Evolutionary conservation across 352 stramenopile species (phyloP), one percentile per base, ranked within the genome.

Genomic region (Phytophthora pistaciae): DNA sequence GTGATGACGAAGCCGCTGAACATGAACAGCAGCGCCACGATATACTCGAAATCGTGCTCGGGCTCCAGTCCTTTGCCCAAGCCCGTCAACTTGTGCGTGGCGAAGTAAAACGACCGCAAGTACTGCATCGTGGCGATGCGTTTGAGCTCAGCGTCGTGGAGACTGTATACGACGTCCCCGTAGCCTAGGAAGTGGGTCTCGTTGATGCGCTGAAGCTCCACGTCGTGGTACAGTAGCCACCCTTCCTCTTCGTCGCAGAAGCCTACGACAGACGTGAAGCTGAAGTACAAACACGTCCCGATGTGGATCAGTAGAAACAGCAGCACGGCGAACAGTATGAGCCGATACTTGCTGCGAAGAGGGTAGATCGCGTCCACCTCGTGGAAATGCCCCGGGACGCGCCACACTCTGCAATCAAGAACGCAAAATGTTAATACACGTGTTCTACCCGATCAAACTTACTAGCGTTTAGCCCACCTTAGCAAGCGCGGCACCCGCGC

Each of bases 1-100:
- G 82, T 86, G n/a, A 84, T 68, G 20, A 91, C 63, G 42, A 90
- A 81, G 0, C 78, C 82, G 16, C 81, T 76, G 27, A 81, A 60
- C 80, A 89, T 88, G 49, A 86, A 84, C 0, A 79, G 21, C 1
- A 88, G 59, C 1, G 77, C 76, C 2, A 80, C 62, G 8, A 66
- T 29, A 36, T 82, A 79, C 53, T 90, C 46, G 13, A 67, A 4
- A 10, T 80, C 68, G 14, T 50, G 85, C 11, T 73, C 44, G 0
- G 84, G 84, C 38, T 90, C 80, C 0, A 88, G 40, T 0, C 77
- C 73, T 59, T 78, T 71, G 25, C 82, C 82, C 3, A 86, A 44
- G 0, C 66, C 78, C 3, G 80, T 85, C 3, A 90, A 42, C 5
- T 72, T 70, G 14, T 78, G 78, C 1, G 73, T 70, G 0, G 82